Conservation (phyloP, 108 stramenopile species). For the Pseudonitzschia multiseries region DNA sequence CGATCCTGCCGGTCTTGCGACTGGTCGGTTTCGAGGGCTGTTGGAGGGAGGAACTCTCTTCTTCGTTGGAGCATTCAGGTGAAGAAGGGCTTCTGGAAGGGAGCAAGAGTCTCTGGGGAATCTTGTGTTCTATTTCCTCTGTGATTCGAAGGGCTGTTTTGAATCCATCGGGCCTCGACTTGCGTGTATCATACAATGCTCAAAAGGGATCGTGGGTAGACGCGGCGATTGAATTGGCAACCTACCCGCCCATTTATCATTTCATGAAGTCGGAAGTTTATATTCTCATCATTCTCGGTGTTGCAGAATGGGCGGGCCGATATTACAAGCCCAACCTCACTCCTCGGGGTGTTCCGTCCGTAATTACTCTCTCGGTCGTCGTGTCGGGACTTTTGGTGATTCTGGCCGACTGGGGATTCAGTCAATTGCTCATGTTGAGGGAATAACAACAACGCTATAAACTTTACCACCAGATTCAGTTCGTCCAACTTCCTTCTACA, state of each 20-base stretch:
- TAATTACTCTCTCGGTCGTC: slow-evolving; percentile 74
- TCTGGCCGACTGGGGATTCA: slow-evolving; percentile 82
- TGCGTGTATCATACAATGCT: slow-evolving; percentile 24
- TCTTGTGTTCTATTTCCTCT: not conserved
- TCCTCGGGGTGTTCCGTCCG: slow-evolving; percentile 68
- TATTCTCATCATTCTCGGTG: slow-evolving; percentile 67
- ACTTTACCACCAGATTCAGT: too few relatives aligned
- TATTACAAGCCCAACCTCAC: slow-evolving; percentile 53
- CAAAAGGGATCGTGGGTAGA: slow-evolving; percentile 40
- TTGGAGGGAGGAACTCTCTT: slow-evolving; percentile 17
- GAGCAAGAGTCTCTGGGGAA: not conserved
- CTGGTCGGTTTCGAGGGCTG: slow-evolving; percentile 37
- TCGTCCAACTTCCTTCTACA: too few relatives aligned
- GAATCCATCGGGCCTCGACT: not conserved
- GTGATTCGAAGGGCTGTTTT: not conserved
- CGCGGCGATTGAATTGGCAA: slow-evolving; percentile 61
- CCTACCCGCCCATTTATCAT: slow-evolving; percentile 69
- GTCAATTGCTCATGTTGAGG: slow-evolving; percentile 60
- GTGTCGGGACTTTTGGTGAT: slow-evolving; percentile 69
- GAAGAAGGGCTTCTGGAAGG: too few relatives aligned
- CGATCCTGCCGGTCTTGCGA: slow-evolving; percentile 57
- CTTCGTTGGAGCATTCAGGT: not conserved
- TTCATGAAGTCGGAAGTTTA: slow-evolving; percentile 59
- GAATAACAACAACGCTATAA: slow-evolving; percentile 27
- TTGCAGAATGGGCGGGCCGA: slow-evolving; percentile 62